Base-by-base conservation (phyloP, 2,329 filamentous ascomycete species). In the Endocalyx cinctus region DNA sequence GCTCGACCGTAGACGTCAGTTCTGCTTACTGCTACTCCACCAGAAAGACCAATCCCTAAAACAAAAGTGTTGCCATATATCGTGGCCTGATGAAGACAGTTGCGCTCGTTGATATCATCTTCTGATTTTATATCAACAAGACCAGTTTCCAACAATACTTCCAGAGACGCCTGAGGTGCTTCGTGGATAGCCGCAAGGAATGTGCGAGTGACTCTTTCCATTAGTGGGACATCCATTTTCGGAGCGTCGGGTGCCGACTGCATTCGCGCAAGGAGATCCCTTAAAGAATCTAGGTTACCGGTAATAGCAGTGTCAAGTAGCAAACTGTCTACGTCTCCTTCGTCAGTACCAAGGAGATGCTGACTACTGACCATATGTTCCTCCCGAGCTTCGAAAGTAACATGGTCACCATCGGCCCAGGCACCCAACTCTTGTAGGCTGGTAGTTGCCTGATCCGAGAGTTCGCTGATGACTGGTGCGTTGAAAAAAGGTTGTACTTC, bases 401-500 rank as follows among this genome's bases (percentile, higher is more conserved):
- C 82, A 58, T 94, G 85, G 50, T 97, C 92, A 15, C 92, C 92
- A 61, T 98, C 92, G 14, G 89, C 88, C 90, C 90, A 97, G 22
- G 90, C 92, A 33, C 90, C 90, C 29, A 97, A 79, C 55, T 97
- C 92, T 48, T 97, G 82, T 23, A 95, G 68, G 49, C 88, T 94
- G n/a, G 88, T 96, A 1, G 92, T 97, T 7, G 92, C 92, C 64
- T 95, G 88, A 48, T 98, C 92, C 5, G 92, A 96, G 10, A 98
- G 74, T 54, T 94, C 90, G 61, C 89, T 94, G 54, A 98, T 94
- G 48, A 97, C 88, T 46, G 94, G 87, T 28, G 90, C 82, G 61
- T 98, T 97, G 73, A 97, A 98, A 61, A 94, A 97, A 6, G 92
- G 92, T 54, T 97, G 92, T 6, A 97, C 89, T 60, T 98, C 92